phyloP scores from a whole-genome alignment of 208 protist genomes.

The Acanthamoeba triangularis region DNA sequence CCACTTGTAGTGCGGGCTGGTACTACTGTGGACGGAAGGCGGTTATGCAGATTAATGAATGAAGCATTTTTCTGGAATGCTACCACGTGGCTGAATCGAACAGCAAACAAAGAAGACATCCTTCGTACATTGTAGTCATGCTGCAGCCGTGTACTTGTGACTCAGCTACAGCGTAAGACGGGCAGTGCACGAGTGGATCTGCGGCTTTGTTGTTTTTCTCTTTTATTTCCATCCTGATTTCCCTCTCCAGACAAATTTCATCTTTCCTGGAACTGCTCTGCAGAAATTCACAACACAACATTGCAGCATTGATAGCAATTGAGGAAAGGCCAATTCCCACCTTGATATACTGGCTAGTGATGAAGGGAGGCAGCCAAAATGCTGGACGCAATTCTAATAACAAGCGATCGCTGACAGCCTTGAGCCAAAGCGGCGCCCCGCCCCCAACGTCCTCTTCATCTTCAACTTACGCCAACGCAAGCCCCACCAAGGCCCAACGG shows the following conservation, averaged over 20 bases:
- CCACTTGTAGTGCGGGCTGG: constrained; percentile 60
- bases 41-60: too few species aligned
- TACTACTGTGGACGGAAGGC: neutral
- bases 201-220: neutral
- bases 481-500: neutral
- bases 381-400: neutral
- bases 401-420: neutral
- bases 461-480: neutral
- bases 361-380: neutral
- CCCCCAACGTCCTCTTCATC: neutral
- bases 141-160: too few species aligned
- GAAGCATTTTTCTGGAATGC: too few species aligned
- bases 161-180: too few species aligned
- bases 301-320: too few species aligned
- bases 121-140: too few species aligned
- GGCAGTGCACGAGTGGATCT: too few species aligned
- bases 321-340: too few species aligned
- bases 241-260: neutral
- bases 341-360: neutral
- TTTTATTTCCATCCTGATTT: neutral
- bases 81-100: too few species aligned
- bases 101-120: too few species aligned
- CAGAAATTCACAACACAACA: too few species aligned
- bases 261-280: neutral
- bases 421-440: neutral